Conservation (phyloP, 352 stramenopile genomes). For the Lagenidium giganteum region DNA sequence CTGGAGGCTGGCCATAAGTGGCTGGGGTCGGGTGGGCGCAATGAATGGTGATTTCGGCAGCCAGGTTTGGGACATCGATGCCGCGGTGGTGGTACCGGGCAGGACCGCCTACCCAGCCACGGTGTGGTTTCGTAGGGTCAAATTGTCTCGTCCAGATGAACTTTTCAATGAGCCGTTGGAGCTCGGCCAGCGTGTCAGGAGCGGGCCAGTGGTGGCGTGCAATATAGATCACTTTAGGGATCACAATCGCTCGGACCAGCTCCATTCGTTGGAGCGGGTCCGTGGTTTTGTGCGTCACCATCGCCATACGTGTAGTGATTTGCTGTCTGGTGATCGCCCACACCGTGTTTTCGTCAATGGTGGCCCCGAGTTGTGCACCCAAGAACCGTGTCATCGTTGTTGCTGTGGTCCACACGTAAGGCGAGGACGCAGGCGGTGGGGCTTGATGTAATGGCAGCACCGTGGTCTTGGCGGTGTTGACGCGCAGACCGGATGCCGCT, state of each 20-base stretch:
- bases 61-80: too few species aligned
- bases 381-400: too few species aligned
- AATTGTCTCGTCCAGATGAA: too few species aligned
- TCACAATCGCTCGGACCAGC: background rate
- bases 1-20: too few species aligned
- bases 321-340: conserved; percentile 1
- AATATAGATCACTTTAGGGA: conserved; percentile 7
- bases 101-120: too few species aligned
- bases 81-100: too few species aligned
- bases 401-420: too few species aligned
- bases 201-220: conserved; percentile 1
- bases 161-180: conserved; percentile 1
- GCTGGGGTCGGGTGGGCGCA: too few species aligned
- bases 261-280: conserved; percentile 3
- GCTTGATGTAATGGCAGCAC: background rate
- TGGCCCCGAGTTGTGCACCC: too few species aligned
- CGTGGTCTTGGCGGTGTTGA: conserved; percentile 1
- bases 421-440: too few species aligned
- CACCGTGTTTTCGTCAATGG: background rate
- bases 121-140: too few species aligned
- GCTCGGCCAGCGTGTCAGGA: background rate
- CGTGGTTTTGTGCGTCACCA: conserved; percentile 6
- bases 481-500: background rate
- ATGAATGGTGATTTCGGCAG: too few species aligned
- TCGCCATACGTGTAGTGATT: conserved; percentile 1